These are phyloP conservation scores for Psidium guajava DNA, from an alignment of 345 rosid genomes.

Conservation along the genomic window DNA sequence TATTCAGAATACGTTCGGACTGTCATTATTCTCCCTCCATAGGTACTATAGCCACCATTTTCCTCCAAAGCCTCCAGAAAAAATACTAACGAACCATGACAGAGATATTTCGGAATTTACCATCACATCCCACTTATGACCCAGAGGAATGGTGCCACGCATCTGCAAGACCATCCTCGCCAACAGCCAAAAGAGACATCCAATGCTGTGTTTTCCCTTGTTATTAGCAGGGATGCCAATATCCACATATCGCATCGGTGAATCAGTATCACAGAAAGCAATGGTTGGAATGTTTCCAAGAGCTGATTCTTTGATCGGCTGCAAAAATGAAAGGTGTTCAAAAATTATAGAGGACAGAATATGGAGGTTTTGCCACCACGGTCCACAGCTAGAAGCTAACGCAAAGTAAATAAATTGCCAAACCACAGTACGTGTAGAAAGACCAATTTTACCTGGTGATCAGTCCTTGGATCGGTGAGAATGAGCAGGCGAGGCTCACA, in stretches of 20 bases:
- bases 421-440: not conserved
- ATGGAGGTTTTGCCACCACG: not conserved
- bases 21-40: not conserved
- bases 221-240: slow-evolving; percentile 91
- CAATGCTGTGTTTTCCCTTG: slow-evolving; percentile 93
- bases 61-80: not conserved
- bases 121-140: slow-evolving; percentile 78
- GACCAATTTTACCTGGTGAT: slow-evolving; percentile 54
- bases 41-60: not conserved
- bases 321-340: not conserved
- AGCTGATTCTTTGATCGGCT: slow-evolving; percentile 95
- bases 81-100: not conserved
- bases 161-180: slow-evolving; percentile 93
- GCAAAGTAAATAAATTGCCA: not conserved
- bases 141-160: slow-evolving; percentile 79
- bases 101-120: slow-evolving; percentile 13
- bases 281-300: slow-evolving; percentile 92
- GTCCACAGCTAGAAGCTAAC: not conserved
- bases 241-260: slow-evolving; percentile 83
- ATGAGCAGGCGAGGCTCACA: slow-evolving; percentile 79
- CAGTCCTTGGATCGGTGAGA: slow-evolving; percentile 89
- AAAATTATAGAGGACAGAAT: not conserved
- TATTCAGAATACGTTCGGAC: not conserved
- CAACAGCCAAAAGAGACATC: slow-evolving; percentile 83
- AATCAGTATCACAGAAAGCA: slow-evolving; percentile 91